phyloP scores from a whole-genome alignment of 106 monocot genomes.

The Acorus gramineus region DNA sequence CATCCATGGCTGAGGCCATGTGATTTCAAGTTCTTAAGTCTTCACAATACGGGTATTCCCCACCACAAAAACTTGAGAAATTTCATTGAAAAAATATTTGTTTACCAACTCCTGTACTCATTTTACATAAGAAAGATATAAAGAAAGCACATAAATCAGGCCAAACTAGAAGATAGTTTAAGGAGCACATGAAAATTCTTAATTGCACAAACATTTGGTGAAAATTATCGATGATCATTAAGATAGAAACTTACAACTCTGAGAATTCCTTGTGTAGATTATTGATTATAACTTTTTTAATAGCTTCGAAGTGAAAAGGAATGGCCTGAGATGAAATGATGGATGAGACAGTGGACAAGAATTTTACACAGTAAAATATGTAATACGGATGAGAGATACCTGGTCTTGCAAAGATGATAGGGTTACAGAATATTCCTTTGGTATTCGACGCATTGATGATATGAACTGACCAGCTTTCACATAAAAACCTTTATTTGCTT shows the following conservation, averaged over 20 bases:
- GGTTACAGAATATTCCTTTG: slow-evolving; percentile 80
- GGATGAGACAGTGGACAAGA: slow-evolving; percentile 1
- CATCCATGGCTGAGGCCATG: too few relatives aligned
- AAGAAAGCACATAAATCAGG: too few relatives aligned
- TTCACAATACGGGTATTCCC: too few relatives aligned
- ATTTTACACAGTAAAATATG: neutral
- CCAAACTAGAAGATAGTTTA: too few relatives aligned
- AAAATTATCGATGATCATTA: neutral
- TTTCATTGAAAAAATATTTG: too few relatives aligned
- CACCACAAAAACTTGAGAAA: too few relatives aligned
- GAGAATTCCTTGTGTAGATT: slow-evolving; percentile 61
- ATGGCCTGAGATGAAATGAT: slow-evolving; percentile 44
- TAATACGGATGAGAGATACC: slow-evolving; percentile 19
- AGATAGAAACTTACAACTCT: slow-evolving; percentile 50
- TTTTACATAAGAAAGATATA: too few relatives aligned
- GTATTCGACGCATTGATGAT: slow-evolving; percentile 82
- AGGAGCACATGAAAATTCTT: too few relatives aligned
- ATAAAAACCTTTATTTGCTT: slow-evolving; percentile 92
- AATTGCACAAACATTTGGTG: slow-evolving; percentile 1
- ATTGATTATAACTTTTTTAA: slow-evolving; percentile 51
- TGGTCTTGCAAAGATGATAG: slow-evolving; percentile 92
- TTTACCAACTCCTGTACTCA: too few relatives aligned
- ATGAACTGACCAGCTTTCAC: slow-evolving; percentile 97
- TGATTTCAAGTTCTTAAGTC: too few relatives aligned
- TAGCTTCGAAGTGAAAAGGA: slow-evolving; percentile 54